phyloP scores from a whole-genome alignment of 169 alveolate species.

The Besnoitia besnoiti region DNA sequence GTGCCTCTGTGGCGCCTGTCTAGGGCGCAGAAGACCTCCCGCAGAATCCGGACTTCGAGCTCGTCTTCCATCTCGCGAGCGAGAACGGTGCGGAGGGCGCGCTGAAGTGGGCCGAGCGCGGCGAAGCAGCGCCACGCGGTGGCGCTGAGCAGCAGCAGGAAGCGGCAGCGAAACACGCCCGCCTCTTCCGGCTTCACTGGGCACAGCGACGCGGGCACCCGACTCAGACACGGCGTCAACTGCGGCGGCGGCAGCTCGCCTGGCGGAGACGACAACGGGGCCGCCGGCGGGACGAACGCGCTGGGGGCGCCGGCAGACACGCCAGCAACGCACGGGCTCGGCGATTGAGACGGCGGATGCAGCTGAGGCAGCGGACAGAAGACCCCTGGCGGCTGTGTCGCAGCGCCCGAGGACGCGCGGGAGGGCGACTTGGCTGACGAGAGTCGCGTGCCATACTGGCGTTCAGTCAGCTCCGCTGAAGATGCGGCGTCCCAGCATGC shows the following conservation, averaged over 20 bases:
- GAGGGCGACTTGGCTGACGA: too few species aligned
- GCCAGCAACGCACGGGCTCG: too few species aligned
- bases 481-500: too few species aligned
- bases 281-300: background rate
- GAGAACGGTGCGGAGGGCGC: constrained; percentile 63
- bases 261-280: background rate
- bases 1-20: constrained; percentile 56
- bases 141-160: constrained; percentile 52
- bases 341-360: too few species aligned
- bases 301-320: too few species aligned
- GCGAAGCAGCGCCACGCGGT: constrained; percentile 62
- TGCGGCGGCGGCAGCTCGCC: background rate
- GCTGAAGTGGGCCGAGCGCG: constrained; percentile 55
- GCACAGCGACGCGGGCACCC: constrained; percentile 44
- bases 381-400: too few species aligned
- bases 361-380: too few species aligned
- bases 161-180: constrained; percentile 53
- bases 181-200: constrained; percentile 53
- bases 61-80: constrained; percentile 60
- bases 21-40: constrained; percentile 59
- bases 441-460: too few species aligned
- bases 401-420: too few species aligned
- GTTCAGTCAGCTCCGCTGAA: too few species aligned
- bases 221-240: background rate
- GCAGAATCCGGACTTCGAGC: constrained; percentile 43